These are phyloP conservation scores for Yarrowia sp. DNA, from an alignment of 805 yeast species.

Conservation along the genomic window DNA sequence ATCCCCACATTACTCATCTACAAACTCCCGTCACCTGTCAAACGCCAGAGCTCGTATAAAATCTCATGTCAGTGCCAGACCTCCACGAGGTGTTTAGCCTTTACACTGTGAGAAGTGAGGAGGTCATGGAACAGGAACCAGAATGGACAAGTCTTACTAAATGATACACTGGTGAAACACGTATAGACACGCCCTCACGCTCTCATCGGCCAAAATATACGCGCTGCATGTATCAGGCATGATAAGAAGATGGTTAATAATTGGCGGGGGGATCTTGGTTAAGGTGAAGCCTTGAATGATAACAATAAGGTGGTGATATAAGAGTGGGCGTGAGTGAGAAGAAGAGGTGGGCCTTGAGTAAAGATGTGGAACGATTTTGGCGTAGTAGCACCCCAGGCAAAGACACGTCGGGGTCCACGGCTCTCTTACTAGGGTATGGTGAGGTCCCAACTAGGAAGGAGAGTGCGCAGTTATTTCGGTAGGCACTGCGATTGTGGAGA, in stretches of 20 bases:
- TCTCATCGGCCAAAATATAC: neutral
- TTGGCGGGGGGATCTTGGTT: neutral
- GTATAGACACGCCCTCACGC: too few relatives aligned
- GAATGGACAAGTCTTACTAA: too few relatives aligned
- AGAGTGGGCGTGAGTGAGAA: too few relatives aligned
- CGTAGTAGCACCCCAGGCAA: neutral
- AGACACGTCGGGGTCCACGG: neutral
- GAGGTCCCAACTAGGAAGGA: neutral
- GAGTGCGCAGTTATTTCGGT: neutral
- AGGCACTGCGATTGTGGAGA: constrained; percentile 16
- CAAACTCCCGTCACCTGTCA: too few relatives aligned
- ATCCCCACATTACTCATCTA: too few relatives aligned
- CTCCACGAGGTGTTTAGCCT: neutral
- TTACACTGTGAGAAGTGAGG: neutral
- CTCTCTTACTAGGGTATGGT: neutral
- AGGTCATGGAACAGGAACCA: too few relatives aligned
- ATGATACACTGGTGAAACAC: too few relatives aligned
- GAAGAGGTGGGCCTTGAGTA: too few relatives aligned
- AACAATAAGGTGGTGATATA: too few relatives aligned
- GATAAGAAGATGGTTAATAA: neutral
- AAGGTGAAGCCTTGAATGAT: too few relatives aligned
- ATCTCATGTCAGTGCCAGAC: neutral
- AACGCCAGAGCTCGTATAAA: neutral
- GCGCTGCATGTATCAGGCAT: constrained; percentile 1
- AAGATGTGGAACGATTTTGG: neutral